Evolutionary conservation across 495 filamentous ascomycete species (phyloP), one percentile per base, ranked within the genome.

Genomic region (Xylaria flabelliformis): DNA sequence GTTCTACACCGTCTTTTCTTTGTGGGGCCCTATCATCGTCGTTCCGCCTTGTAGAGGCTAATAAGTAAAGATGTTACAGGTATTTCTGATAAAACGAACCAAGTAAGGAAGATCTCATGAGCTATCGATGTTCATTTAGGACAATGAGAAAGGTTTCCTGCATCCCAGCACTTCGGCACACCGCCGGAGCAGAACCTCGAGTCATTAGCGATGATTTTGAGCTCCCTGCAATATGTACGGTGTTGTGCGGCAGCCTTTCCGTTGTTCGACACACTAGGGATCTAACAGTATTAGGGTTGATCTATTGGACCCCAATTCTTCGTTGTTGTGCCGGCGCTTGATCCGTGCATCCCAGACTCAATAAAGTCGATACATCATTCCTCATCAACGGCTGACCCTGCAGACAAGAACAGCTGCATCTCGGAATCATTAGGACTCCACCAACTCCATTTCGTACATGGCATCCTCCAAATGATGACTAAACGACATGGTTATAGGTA

Each of bases 1-100:
- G 39, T n/a, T 53, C 53, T 69, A 71, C 69, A 71, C 69, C 69
- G 69, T 71, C 69, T 70, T 70, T 71, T 71, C 59, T 44, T 24
- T 46, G 61, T 71, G 59, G 69, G 56, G 46, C 69, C 12, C 48
- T 10, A 24, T 50, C 42, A 39, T 21, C 7, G 53, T 69, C 42
- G 15, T 67, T 67, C 34, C 32, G 48, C 6, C 64, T 13, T 55
- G 64, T 13, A 34, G 50, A 34, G 15, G 8, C n/a, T 12, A 19
- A 26, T 7, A 36, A 17, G 13, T 10, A 39, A 8, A 50, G n/a
- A 67, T n/a, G 39, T 41, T 50, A 21, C 48, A 39, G 36, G 4
- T 36, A n/a, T 39, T 34, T 0, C 19, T n/a, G 29, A 67, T 32
- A 21, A n/a, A 26, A 53, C 19, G 46, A 21, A 39, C 58, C 39